These are phyloP conservation scores for Pholiota adiposa DNA, from an alignment of 1,284 basidiomycete genomes.

Conservation along the genomic window DNA sequence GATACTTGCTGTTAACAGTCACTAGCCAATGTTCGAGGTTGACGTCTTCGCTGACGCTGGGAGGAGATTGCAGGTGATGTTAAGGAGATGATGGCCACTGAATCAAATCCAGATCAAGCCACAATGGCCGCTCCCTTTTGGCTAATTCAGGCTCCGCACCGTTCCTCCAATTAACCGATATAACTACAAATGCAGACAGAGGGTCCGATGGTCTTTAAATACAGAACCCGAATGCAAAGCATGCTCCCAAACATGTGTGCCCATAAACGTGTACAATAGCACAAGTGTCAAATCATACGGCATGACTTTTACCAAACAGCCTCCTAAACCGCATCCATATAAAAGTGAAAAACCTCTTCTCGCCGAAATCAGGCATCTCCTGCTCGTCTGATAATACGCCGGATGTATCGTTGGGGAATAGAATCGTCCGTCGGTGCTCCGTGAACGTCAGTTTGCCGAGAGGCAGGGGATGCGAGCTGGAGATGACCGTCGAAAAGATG, in stretches of 20 bases:
- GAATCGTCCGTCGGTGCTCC: conserved; percentile 29
- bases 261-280: neutral
- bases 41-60: no score
- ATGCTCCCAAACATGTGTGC: neutral
- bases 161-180: no score
- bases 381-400: neutral
- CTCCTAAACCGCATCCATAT: conserved; percentile 18
- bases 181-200: no score
- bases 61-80: no score
- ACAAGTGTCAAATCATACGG: neutral
- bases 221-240: neutral
- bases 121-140: neutral
- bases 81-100: neutral
- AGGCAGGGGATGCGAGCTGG: conserved; percentile 24
- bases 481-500: conserved; percentile 24
- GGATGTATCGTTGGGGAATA: conserved; percentile 24
- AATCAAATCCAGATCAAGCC: neutral
- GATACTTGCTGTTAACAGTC: no score
- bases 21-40: no score
- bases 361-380: conserved; percentile 3
- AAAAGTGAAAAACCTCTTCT: conserved; percentile 11
- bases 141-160: neutral
- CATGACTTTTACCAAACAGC: conserved; percentile 14
- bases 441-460: conserved; percentile 29
- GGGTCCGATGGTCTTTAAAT: no score